Evolutionary conservation across 768 basidiomycete genomes (phyloP).

Genomic region (Rhodotorula kratochvilovae): DNA sequence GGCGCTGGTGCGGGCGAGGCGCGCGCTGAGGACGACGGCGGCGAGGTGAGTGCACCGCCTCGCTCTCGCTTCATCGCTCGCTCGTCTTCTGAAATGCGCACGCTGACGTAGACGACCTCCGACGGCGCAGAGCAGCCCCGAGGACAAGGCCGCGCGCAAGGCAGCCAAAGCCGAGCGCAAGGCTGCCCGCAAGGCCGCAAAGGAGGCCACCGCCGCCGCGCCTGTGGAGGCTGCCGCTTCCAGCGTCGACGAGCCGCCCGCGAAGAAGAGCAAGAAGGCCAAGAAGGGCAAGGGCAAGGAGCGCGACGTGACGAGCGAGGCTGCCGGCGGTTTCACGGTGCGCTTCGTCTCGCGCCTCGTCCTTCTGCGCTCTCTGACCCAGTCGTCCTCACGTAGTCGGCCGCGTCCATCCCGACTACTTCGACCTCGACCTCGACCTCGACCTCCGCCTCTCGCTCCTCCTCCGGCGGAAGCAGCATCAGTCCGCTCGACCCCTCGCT

Average conservation of each 20-base stretch:
- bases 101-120: too few species aligned
- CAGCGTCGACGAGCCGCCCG: neutral
- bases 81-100: too few species aligned
- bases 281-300: neutral
- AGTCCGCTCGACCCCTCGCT: neutral
- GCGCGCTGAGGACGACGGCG: too few species aligned
- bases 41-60: too few species aligned
- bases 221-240: neutral
- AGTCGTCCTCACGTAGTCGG: neutral
- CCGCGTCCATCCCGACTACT: neutral
- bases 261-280: conserved; percentile 4
- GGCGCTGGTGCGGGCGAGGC: too few species aligned
- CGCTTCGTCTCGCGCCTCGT: neutral
- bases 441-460: neutral
- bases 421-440: too few species aligned
- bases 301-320: conserved; percentile 42
- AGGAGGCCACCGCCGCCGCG: neutral
- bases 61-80: too few species aligned
- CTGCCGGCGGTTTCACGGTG: neutral
- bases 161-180: neutral
- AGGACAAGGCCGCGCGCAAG: neutral
- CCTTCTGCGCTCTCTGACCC: neutral
- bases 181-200: neutral
- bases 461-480: too few species aligned
- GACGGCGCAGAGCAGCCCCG: too few species aligned